A percentile compares a stretch with the other conserved stretches of the same genome.
phyloP scores from a whole-genome alignment of 768 basidiomycete genomes.

The Mycena filopes region DNA sequence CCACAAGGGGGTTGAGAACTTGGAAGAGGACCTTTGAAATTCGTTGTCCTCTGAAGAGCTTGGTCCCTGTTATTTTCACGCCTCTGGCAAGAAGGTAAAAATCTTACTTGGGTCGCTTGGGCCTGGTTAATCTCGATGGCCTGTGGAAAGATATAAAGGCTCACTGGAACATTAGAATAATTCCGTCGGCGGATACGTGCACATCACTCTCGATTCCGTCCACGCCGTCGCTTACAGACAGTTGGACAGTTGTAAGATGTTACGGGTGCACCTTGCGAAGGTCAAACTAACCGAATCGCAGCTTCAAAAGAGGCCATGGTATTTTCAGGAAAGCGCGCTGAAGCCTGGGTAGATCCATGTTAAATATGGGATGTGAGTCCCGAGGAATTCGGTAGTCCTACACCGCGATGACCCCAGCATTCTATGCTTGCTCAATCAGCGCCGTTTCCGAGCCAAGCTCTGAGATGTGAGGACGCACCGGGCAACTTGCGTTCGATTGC shows the following conservation, averaged over 20 bases:
- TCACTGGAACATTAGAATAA: constrained; percentile 82
- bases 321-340: constrained; percentile 74
- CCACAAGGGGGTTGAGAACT: background rate
- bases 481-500: constrained; percentile 17
- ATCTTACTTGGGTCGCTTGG: constrained; percentile 66
- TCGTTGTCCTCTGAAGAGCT: constrained; percentile 70
- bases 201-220: constrained; percentile 56
- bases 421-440: constrained; percentile 43
- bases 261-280: background rate
- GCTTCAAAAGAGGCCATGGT: constrained; percentile 78
- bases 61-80: constrained; percentile 31
- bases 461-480: background rate
- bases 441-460: too few species aligned
- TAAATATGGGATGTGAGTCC: background rate
- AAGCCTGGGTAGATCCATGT: constrained; percentile 56
- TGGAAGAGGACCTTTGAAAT: constrained; percentile 50
- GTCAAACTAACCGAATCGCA: constrained; percentile 56
- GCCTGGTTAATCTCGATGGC: too few species aligned
- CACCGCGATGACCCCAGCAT: constrained; percentile 53
- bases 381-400: too few species aligned
- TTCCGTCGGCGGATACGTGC: constrained; percentile 72
- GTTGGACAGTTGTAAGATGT: background rate
- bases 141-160: too few species aligned
- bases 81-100: constrained; percentile 22
- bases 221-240: constrained; percentile 18